Conservation (phyloP, 169 alveolate species). For the Eimeria nieschulzi region DNA sequence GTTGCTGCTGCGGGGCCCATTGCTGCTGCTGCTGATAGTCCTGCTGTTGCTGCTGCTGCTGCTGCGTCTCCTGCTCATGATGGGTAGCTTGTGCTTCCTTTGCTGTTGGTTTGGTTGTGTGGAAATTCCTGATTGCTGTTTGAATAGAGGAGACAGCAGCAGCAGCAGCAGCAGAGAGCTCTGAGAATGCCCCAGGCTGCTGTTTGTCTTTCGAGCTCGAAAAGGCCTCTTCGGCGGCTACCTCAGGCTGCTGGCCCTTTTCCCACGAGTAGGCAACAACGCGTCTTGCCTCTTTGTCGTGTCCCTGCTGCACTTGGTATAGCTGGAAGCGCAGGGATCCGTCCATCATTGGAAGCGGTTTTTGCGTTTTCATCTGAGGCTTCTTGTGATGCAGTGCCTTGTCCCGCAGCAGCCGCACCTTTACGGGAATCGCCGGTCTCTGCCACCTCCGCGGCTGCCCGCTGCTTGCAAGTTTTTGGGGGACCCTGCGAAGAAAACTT, state of each 20-base stretch:
- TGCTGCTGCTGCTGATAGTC: constrained; percentile 1
- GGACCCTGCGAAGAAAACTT: not conserved
- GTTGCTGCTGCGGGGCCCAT: not conserved
- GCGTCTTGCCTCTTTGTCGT: not conserved
- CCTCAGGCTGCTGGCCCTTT: not conserved
- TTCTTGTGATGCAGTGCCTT: not conserved
- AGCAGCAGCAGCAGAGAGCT: not conserved
- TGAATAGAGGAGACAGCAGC: not conserved
- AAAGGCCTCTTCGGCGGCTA: not conserved
- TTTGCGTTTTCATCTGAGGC: not conserved
- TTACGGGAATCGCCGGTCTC: constrained; percentile 7
- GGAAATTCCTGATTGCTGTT: not conserved
- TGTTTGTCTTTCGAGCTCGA: not conserved
- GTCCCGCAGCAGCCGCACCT: constrained; percentile 39
- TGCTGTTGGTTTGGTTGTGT: not conserved
- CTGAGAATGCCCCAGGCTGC: not conserved
- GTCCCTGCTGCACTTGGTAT: not conserved
- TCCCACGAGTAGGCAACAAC: not conserved
- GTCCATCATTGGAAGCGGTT: not conserved
- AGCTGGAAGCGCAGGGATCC: not conserved
- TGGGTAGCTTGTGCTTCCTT: not conserved
- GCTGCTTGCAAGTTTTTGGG: not conserved
- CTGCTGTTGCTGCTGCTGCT: not conserved
- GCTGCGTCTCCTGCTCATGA: not conserved
- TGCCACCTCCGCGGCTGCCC: not conserved